Evolutionary conservation across 2,329 filamentous ascomycete genomes (phyloP), one percentile per base, ranked within the genome.

Genomic region (Colletotrichum karsti): DNA sequence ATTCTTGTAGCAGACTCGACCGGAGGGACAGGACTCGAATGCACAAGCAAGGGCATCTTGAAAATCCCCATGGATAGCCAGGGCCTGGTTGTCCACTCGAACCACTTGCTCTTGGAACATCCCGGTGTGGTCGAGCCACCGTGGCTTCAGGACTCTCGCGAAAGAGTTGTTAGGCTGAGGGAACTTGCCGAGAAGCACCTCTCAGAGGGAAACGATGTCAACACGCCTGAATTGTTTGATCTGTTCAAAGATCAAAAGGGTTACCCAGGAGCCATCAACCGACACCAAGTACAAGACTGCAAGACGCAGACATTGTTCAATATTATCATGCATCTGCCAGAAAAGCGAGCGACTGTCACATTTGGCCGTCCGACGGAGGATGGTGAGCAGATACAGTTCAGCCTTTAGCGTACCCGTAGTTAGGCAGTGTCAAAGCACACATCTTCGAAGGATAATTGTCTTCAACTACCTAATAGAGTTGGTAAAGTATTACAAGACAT

Each of bases 291-390:
- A 7, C 72, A 67, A 9, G 48, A 42, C 5, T 70, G 65, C 13
- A 63, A 69, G 7, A 57, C 71, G 1, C 69, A 78, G 71, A 79
- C 77, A 3, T 61, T 79, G 13, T 79, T 79, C 63, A 78, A 68
- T 13, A 77, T 78, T n/a, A 22, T 42, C 7, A 42, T 42, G 41
- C 15, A 42, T 20, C 18, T 42, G 10, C 20, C 18, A 6, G 8
- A 20, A 22, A 42, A 42, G 41, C 41, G 41, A 20, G 41, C 41
- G 6, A 10, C 15, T 2, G 7, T 42, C 18, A 20, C 7, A n/a
- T 42, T 42, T 5, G 41, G 41, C 18, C 41, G 41, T n/a, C 41
- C 41, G 2, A 42, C 41, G 15, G 41, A 42, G 3, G 41, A 42
- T n/a, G 41, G 41, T 6, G 41, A 42, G 15, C 41, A 2, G 7